phyloP scores from a whole-genome alignment of 768 basidiomycete species.

The Kockovaella imperatae region DNA sequence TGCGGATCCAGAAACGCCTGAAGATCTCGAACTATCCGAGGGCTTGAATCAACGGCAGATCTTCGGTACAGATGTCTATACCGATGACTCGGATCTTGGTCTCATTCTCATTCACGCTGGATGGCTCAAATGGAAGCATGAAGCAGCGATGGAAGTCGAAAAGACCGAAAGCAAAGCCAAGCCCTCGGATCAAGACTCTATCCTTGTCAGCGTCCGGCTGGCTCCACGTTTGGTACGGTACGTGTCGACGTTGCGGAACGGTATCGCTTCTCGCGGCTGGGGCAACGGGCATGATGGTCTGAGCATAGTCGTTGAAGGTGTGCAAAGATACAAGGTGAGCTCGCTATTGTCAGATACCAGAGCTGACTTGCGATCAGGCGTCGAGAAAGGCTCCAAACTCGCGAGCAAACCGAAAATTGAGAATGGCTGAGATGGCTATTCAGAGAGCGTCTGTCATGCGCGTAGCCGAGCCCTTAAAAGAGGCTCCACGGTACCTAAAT shows the following conservation, averaged over 20 bases:
- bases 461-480: neutral
- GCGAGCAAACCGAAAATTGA: neutral
- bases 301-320: constrained; percentile 44
- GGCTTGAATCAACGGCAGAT: constrained; percentile 2
- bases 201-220: constrained; percentile 42
- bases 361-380: neutral
- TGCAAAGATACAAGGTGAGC: constrained; percentile 42
- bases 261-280: constrained; percentile 46
- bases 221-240: constrained; percentile 46
- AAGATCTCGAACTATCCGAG: neutral
- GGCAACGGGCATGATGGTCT: constrained; percentile 49
- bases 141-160: neutral
- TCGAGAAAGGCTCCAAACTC: neutral
- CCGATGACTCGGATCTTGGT: constrained; percentile 48
- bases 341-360: neutral
- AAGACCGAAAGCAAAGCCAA: neutral
- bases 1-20: constrained; percentile 4
- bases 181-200: constrained; percentile 8
- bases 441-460: neutral
- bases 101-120: constrained; percentile 46
- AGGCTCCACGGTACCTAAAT: neutral
- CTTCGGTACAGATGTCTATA: constrained; percentile 50
- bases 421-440: constrained; percentile 2
- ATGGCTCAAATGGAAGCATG: constrained; percentile 41
- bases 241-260: constrained; percentile 41